Percentiles rank a stretch among this genome's conserved stretches.
Conservation (phyloP, 495 filamentous ascomycete genomes). For the Penicillium parvum region DNA sequence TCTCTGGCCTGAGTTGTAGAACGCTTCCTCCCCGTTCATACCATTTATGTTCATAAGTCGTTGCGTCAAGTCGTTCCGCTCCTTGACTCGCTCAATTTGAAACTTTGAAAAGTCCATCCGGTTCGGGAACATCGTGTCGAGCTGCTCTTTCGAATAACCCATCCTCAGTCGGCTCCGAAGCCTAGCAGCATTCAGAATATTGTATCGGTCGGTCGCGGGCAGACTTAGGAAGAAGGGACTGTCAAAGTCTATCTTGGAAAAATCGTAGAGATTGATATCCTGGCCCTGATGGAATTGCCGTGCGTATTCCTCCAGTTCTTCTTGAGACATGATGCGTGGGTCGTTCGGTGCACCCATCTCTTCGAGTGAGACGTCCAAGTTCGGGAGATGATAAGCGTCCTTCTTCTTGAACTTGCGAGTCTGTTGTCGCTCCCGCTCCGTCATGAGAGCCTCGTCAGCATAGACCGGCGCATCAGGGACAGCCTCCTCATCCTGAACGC, state of each 20-base stretch:
- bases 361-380: constrained; percentile 67
- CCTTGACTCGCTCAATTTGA: constrained; percentile 88
- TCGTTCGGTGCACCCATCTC: constrained; percentile 88
- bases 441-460: constrained; percentile 83
- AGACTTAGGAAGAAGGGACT: constrained; percentile 87
- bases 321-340: constrained; percentile 88
- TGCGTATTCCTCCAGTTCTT: constrained; percentile 90
- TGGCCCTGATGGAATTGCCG: constrained; percentile 87
- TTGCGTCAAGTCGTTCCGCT: constrained; percentile 93
- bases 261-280: constrained; percentile 97
- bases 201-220: constrained; percentile 88
- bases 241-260: constrained; percentile 97
- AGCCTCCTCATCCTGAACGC: constrained; percentile 55
- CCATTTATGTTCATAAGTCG: constrained; percentile 91
- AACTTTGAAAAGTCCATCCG: constrained; percentile 97
- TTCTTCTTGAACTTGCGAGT: constrained; percentile 80
- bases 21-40: constrained; percentile 71
- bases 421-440: constrained; percentile 64
- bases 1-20: constrained; percentile 58
- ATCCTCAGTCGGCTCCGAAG: constrained; percentile 83
- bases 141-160: constrained; percentile 93
- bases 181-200: constrained; percentile 90
- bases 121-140: constrained; percentile 94
- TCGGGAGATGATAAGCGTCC: constrained; percentile 91
- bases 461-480: constrained; percentile 75